A percentile compares a stretch with the other conserved stretches of the same genome.
Evolutionary conservation across 2,329 filamentous ascomycete genomes (phyloP).

Genomic region (Penicillium sclerotiorum): DNA sequence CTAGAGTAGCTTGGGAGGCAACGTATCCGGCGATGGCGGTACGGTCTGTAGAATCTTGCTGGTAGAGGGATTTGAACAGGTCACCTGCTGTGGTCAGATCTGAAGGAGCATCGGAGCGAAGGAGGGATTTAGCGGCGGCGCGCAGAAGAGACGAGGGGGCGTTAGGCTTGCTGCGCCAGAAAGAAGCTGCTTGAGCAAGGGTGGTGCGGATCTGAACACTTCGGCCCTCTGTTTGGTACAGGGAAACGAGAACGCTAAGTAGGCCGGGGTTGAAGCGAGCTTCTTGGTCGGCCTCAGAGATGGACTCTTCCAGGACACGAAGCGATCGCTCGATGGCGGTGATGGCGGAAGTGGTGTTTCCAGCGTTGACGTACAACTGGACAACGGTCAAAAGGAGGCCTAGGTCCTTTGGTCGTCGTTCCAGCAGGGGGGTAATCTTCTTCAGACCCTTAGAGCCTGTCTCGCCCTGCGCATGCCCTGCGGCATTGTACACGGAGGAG

Average conservation of each 20-base stretch:
- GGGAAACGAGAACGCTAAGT: conserved; percentile 74
- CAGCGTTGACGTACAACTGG: conserved; percentile 74
- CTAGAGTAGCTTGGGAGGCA: conserved; percentile 69
- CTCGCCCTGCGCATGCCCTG: conserved; percentile 64
- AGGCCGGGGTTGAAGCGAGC: conserved; percentile 83
- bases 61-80: conserved; percentile 75
- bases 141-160: conserved; percentile 69
- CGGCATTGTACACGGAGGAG: conserved; percentile 69
- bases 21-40: conserved; percentile 81
- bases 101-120: conserved; percentile 70
- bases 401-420: conserved; percentile 75
- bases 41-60: conserved; percentile 65
- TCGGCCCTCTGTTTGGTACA: conserved; percentile 77
- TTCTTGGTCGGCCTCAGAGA: conserved; percentile 60
- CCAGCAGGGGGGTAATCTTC: conserved; percentile 68
- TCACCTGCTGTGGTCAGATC: conserved; percentile 72
- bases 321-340: conserved; percentile 76
- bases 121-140: conserved; percentile 79
- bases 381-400: conserved; percentile 78
- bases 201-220: conserved; percentile 71
- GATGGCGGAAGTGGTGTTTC: conserved; percentile 73
- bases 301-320: conserved; percentile 67
- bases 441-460: conserved; percentile 70
- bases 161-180: conserved; percentile 72
- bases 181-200: conserved; percentile 74